Conservation (phyloP, 176 grass and related monocot species). For the Oryza nivara region DNA sequence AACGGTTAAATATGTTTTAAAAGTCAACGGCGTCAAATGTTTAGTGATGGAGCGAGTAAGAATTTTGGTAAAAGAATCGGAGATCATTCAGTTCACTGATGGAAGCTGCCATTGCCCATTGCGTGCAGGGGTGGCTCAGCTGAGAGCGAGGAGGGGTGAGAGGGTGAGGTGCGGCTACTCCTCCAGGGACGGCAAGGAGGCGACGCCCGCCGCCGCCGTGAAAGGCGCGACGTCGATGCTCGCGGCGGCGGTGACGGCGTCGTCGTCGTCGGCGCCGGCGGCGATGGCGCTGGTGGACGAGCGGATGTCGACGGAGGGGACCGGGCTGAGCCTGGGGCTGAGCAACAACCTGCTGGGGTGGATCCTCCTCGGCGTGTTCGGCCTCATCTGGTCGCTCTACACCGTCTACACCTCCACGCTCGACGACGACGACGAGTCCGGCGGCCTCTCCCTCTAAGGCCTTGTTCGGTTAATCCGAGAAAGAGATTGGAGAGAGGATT, state of each 20-base stretch:
- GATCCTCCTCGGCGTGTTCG: slow-evolving; percentile 86
- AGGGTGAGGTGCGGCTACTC: slow-evolving; percentile 56
- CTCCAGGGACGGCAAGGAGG: slow-evolving; percentile 38
- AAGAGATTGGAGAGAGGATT: no score
- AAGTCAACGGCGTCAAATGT: no score
- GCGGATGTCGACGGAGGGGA: slow-evolving; percentile 90
- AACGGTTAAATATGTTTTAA: no score
- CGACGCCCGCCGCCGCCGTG: not conserved
- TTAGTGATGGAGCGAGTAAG: no score
- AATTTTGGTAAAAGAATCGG: not conserved
- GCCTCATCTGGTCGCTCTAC: slow-evolving; percentile 93
- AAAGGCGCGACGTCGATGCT: slow-evolving; percentile 38
- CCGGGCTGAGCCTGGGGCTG: slow-evolving; percentile 80
- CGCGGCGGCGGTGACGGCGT: slow-evolving; percentile 35
- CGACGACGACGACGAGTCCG: slow-evolving; percentile 94
- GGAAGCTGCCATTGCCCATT: not conserved
- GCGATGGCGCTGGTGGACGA: slow-evolving; percentile 94
- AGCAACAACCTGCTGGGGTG: slow-evolving; percentile 95
- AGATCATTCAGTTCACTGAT: not conserved
- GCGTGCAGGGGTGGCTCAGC: slow-evolving; percentile 55
- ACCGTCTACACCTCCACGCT: slow-evolving; percentile 90
- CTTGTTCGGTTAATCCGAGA: no score
- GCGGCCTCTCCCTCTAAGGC: slow-evolving; percentile 65
- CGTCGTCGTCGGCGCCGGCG: slow-evolving; percentile 43
- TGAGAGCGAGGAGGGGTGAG: slow-evolving; percentile 57